phyloP scores from a whole-genome alignment of 495 filamentous ascomycete genomes.

The Penicillium arizonense region DNA sequence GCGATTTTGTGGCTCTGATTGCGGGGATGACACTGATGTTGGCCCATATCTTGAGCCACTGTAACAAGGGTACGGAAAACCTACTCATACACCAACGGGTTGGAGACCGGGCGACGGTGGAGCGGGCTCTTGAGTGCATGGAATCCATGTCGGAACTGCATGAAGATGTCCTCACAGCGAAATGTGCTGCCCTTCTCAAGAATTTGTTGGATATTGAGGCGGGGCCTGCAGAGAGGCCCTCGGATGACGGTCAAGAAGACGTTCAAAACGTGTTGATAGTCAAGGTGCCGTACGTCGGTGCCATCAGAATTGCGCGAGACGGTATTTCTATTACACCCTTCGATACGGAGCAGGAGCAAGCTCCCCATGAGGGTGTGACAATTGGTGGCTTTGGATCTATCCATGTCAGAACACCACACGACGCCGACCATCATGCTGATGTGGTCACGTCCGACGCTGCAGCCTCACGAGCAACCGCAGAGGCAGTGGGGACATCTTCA shows the following conservation, averaged over 20 bases:
- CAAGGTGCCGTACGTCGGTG: not conserved
- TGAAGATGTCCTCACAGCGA: not conserved
- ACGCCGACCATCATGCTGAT: not conserved
- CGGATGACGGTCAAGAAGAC: not conserved
- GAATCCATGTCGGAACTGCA: not conserved
- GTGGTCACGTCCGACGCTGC: not conserved
- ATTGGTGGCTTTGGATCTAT: not conserved
- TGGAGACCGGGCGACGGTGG: not conserved
- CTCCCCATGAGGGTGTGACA: not conserved
- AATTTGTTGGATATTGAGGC: not conserved
- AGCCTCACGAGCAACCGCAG: not conserved
- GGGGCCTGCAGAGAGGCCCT: not conserved
- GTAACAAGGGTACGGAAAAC: not conserved
- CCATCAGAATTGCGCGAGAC: not conserved
- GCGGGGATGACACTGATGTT: not conserved
- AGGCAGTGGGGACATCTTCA: not conserved
- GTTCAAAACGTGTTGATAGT: not conserved
- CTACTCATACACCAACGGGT: not conserved
- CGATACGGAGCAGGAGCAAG: not conserved
- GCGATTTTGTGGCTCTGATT: not conserved
- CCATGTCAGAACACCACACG: not conserved
- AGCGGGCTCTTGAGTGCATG: conserved; percentile 1
- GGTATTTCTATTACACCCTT: not conserved
- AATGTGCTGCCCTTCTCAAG: not conserved
- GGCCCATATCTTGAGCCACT: not conserved